These are phyloP conservation scores for Quambalaria eucalypti DNA, from an alignment of 1,284 basidiomycete species.

Conservation along the genomic window DNA sequence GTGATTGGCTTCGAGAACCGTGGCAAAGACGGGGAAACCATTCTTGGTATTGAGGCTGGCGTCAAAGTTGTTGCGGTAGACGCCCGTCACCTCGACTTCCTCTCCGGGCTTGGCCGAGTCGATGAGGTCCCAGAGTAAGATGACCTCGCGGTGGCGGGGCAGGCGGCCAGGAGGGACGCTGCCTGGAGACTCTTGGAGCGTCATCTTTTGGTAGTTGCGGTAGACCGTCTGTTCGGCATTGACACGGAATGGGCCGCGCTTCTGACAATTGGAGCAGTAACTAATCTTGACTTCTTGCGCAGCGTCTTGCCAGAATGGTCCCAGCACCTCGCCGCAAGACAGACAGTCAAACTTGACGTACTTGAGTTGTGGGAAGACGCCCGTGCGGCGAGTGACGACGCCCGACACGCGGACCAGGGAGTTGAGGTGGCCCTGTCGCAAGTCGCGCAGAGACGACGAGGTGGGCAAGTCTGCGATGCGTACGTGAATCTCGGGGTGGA, in stretches of 20 bases:
- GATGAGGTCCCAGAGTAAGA: conserved; percentile 94
- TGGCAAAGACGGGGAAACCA: conserved; percentile 98
- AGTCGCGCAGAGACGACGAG: conserved; percentile 77
- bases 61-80: conserved; percentile 98
- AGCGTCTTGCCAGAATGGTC: conserved; percentile 96
- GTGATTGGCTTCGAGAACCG: conserved; percentile 86
- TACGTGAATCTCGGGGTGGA: conserved; percentile 95
- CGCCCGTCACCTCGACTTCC: conserved; percentile 83
- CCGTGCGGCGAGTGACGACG: conserved; percentile 90
- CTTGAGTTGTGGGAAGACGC: conserved; percentile 97
- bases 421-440: conserved; percentile 85
- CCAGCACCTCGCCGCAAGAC: conserved; percentile 72
- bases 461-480: conserved; percentile 89
- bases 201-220: conserved; percentile 98
- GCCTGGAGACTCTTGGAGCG: conserved; percentile 94
- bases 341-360: conserved; percentile 96
- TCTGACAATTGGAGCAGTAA: conserved; percentile 77
- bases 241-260: conserved; percentile 86
- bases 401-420: conserved; percentile 89
- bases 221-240: conserved; percentile 99
- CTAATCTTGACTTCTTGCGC: conserved; percentile 84
- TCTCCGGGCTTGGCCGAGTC: conserved; percentile 96
- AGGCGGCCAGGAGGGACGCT: conserved; percentile 93
- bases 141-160: conserved; percentile 89
- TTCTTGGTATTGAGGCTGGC: conserved; percentile 96